A percentile compares a stretch with the other conserved stretches of the same genome.
Evolutionary conservation across 768 basidiomycete species (phyloP).

Genomic region (Daedaleopsis nitida): DNA sequence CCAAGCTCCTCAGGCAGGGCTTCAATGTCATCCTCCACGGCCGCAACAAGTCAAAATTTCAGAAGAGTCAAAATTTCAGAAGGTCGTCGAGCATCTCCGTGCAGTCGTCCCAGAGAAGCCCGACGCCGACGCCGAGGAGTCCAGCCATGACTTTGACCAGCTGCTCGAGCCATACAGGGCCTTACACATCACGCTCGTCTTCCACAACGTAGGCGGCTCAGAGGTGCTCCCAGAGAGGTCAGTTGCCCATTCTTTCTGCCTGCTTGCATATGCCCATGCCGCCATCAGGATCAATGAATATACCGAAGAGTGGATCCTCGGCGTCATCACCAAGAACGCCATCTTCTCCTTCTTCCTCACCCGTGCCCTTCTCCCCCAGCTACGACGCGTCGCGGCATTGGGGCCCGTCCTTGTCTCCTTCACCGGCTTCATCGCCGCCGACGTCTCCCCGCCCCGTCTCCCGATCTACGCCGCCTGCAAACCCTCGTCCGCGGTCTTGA

Average conservation of each 20-base stretch:
- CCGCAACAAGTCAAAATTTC: slow-evolving; percentile 25
- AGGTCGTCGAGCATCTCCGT: slow-evolving; percentile 24
- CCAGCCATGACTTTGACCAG: slow-evolving; percentile 22
- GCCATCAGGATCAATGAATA: slow-evolving; percentile 24
- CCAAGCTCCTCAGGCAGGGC: slow-evolving; percentile 28
- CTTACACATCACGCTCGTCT: slow-evolving; percentile 30
- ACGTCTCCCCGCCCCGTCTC: slow-evolving; percentile 26
- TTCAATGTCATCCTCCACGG: slow-evolving; percentile 34
- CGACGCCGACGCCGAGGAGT: slow-evolving; percentile 16
- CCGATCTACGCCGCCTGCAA: slow-evolving; percentile 27
- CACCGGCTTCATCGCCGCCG: slow-evolving; percentile 26
- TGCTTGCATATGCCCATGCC: background rate
- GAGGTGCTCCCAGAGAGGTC: slow-evolving; percentile 18
- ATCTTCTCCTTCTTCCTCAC: slow-evolving; percentile 31
- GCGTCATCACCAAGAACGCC: slow-evolving; percentile 22
- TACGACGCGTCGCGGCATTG: slow-evolving; percentile 23
- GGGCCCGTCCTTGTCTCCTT: slow-evolving; percentile 29
- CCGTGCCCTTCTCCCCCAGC: slow-evolving; percentile 30
- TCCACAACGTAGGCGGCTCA: slow-evolving; percentile 30
- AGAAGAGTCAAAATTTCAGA: slow-evolving; percentile 26
- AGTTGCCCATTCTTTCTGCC: background rate
- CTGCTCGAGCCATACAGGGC: slow-evolving; percentile 24
- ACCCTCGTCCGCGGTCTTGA: slow-evolving; percentile 23
- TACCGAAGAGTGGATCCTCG: slow-evolving; percentile 18
- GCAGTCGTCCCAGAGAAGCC: background rate